Conservation (phyloP, 2,329 filamentous ascomycete species). For the Calonectria pseudoturangicola region DNA sequence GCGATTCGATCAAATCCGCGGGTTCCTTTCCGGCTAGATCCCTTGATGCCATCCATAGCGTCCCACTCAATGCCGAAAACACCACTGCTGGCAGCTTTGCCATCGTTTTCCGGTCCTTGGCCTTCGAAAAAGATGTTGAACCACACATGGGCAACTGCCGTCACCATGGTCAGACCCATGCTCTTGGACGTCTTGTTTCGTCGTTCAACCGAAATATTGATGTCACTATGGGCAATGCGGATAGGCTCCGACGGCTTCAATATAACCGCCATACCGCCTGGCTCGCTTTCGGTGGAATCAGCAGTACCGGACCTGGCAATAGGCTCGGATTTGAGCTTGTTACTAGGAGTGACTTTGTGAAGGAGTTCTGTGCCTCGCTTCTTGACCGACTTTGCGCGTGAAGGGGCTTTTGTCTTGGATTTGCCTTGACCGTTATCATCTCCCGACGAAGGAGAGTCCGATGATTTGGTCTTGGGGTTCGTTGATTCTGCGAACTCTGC, state of each 20-base stretch:
- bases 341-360: slow-evolving; percentile 53
- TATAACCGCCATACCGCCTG: slow-evolving; percentile 83
- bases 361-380: slow-evolving; percentile 59
- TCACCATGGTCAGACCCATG: slow-evolving; percentile 92
- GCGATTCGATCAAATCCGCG: slow-evolving; percentile 87
- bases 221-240: slow-evolving; percentile 85
- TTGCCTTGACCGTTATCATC: slow-evolving; percentile 30
- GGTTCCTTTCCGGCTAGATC: slow-evolving; percentile 87
- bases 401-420: slow-evolving; percentile 40
- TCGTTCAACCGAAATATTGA: slow-evolving; percentile 93
- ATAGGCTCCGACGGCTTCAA: slow-evolving; percentile 83
- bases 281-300: slow-evolving; percentile 64
- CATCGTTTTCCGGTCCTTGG: slow-evolving; percentile 80
- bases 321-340: slow-evolving; percentile 50
- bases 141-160: slow-evolving; percentile 95
- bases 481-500: slow-evolving; percentile 58
- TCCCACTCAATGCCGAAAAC: slow-evolving; percentile 77
- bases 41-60: slow-evolving; percentile 94
- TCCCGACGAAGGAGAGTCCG: slow-evolving; percentile 30
- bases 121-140: slow-evolving; percentile 97
- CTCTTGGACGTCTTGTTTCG: slow-evolving; percentile 86
- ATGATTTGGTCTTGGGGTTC: slow-evolving; percentile 48
- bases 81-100: slow-evolving; percentile 79
- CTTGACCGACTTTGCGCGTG: slow-evolving; percentile 51
- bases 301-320: slow-evolving; percentile 44